Evolutionary conservation across 768 basidiomycete genomes (phyloP), one percentile per base, ranked within the genome.

Genomic region (Suillus subalutaceus): DNA sequence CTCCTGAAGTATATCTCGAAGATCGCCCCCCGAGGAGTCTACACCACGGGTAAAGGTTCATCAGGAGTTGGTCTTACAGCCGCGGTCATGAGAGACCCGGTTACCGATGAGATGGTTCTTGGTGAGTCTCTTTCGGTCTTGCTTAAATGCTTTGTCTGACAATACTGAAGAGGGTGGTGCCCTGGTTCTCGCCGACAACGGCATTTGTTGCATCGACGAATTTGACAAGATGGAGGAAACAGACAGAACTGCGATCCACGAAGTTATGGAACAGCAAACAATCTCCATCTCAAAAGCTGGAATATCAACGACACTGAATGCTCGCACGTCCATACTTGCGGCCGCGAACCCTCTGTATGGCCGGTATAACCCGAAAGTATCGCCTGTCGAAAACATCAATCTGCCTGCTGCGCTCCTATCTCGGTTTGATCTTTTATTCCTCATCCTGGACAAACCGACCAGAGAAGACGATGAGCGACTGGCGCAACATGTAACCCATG

Each of bases 191-290:
- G 97, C 97, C 13, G 97, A 99, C 78, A 99, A 99, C 70, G 97
- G 97, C 37, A 99, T 99, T 73, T 98, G 96, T 81, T 99, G 97
- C 78, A 99, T 99, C 68, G 97, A 99, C 71, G 97, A 99, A 76
- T 99, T 99, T 74, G 97, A 99, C 82, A 99, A 99, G 78, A 99
- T 99, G 97, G 97, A 99, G 70, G 97, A 99, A 79, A 78, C 94
- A 0, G 97, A 99, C 77, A 85, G 97, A 70, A 99, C 97, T 2
- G 94, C 97, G 16, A 99, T 99, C 68, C 97, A 99, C 80, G 97
- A 99, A 85, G 97, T 99, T 67, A 99, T 99, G 97, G 97, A 99
- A 79, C 97, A 99, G 78, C 97, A 99, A 80, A 99, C 97, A 0
- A 98, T 99, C 65, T 99, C 97, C 3, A 99, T 99, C 68, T 97